Evolutionary conservation across 1,284 basidiomycete species (phyloP).

Genomic region (Sporisorium reilianum): DNA sequence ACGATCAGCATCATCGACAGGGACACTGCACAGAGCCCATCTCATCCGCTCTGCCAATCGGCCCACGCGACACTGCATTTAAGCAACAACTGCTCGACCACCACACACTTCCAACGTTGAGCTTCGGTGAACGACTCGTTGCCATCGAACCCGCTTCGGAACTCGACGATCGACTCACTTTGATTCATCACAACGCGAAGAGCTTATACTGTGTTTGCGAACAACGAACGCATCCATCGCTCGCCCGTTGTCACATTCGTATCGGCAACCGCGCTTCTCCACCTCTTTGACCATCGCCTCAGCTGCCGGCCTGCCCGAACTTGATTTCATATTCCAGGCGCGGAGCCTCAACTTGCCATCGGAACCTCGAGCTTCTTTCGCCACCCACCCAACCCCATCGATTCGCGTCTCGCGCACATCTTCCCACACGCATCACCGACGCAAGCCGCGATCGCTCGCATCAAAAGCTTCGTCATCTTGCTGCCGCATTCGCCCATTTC

Average conservation of each 20-base stretch:
- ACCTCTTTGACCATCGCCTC: neutral
- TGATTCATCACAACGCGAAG: neutral
- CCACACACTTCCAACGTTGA: neutral
- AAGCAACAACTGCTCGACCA: neutral
- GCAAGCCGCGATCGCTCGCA: too few relatives aligned
- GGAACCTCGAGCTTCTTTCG: neutral
- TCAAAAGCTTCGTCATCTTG: neutral
- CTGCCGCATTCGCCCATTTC: neutral
- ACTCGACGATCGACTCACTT: neutral
- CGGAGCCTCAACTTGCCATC: neutral
- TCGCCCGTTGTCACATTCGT: neutral
- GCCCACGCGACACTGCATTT: too few relatives aligned
- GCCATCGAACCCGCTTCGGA: neutral
- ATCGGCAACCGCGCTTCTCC: neutral
- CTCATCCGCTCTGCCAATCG: neutral
- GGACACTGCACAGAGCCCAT: neutral
- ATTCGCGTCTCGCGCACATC: too few relatives aligned
- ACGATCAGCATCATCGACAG: neutral
- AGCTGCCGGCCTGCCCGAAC: neutral
- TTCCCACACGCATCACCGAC: too few relatives aligned
- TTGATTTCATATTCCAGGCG: neutral
- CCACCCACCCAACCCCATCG: neutral
- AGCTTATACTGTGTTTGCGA: neutral
- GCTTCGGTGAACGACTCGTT: too few relatives aligned
- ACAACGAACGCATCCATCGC: neutral